Base-by-base conservation (phyloP, 179 eudicot genomes). In the Corrigiola litoralis region DNA sequence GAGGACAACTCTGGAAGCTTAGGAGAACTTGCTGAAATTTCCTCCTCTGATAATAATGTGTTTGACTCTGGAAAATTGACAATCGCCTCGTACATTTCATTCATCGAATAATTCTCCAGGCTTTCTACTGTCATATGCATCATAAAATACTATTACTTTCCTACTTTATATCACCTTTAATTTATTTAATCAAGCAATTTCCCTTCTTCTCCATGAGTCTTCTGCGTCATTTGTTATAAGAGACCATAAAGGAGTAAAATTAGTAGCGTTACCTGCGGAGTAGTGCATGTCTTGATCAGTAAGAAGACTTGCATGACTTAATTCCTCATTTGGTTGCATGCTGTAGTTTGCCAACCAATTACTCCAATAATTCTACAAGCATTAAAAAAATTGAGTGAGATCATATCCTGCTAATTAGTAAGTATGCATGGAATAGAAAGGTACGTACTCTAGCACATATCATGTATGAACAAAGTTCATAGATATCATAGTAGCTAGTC, bases 321-420 rank as follows among this genome's bases (percentile, higher is more conserved):
- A 40, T 0, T 63, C 75, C 17, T 53, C 74, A 4, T 69, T 63
- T 70, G 41, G 63, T 49, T 68, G 65, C 73, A 74, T 73, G 34
- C 18, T 55, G 58, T 63, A 66, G 57, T 76, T 66, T 18, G 72
- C 58, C 5, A 67, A 61, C 75, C 75, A 79, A 16, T 51, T 72
- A 46, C 75, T 70, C 86, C 78, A 79, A 66, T 13, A 75, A 61
- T 77, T 65, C 86, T 84, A 65, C 75, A 69, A 38, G 11, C 11
- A 31, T 33, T 47, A 8, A 13, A 72, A 16, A 27, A 55, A 6
- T 23, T 24, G 46, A 44, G 20, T 29, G 21, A n/a, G 37, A 31
- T 53, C 20, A 14, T 50, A 29, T 12, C 46, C 3, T 10, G n/a
- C n/a, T n/a, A n/a, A n/a, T n/a, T n/a, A n/a, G n/a, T n/a, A n/a